phyloP scores from a whole-genome alignment of 1,139 yeast genomes.

The Geotrichum siamense region DNA sequence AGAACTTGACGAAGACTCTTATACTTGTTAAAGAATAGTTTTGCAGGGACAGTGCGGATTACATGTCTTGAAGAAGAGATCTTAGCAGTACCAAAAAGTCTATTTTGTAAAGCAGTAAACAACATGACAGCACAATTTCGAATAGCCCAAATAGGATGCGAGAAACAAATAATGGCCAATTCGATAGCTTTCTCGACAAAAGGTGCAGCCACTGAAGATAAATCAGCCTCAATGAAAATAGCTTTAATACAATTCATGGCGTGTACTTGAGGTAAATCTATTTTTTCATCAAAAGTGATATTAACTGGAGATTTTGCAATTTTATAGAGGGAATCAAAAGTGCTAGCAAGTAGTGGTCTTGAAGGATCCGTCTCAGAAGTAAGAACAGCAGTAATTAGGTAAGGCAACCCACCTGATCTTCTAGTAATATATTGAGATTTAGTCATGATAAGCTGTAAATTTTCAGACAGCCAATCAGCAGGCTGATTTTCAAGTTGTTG shows the following conservation, averaged over 20 bases:
- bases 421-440: slow-evolving; percentile 69
- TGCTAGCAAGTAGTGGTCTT: slow-evolving; percentile 38
- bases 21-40: slow-evolving; percentile 61
- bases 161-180: slow-evolving; percentile 55
- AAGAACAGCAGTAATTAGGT: slow-evolving; percentile 62
- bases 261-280: slow-evolving; percentile 85
- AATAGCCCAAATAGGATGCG: slow-evolving; percentile 70
- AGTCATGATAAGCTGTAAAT: slow-evolving; percentile 46
- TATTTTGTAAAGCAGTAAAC: slow-evolving; percentile 71
- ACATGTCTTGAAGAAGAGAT: slow-evolving; percentile 27
- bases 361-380: slow-evolving; percentile 41
- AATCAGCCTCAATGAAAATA: slow-evolving; percentile 60
- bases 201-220: slow-evolving; percentile 47
- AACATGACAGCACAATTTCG: slow-evolving; percentile 92
- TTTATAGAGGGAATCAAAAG: slow-evolving; percentile 46
- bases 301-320: slow-evolving; percentile 48
- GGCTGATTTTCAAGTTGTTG: slow-evolving; percentile 39
- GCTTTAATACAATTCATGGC: slow-evolving; percentile 81
- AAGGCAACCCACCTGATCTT: slow-evolving; percentile 89
- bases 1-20: slow-evolving; percentile 47
- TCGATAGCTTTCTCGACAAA: slow-evolving; percentile 54
- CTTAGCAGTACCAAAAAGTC: slow-evolving; percentile 62
- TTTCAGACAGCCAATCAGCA: slow-evolving; percentile 48
- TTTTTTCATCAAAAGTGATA: slow-evolving; percentile 43
- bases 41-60: slow-evolving; percentile 46